phyloP scores from a whole-genome alignment of 768 basidiomycete genomes.

The Kondoa subrosea region DNA sequence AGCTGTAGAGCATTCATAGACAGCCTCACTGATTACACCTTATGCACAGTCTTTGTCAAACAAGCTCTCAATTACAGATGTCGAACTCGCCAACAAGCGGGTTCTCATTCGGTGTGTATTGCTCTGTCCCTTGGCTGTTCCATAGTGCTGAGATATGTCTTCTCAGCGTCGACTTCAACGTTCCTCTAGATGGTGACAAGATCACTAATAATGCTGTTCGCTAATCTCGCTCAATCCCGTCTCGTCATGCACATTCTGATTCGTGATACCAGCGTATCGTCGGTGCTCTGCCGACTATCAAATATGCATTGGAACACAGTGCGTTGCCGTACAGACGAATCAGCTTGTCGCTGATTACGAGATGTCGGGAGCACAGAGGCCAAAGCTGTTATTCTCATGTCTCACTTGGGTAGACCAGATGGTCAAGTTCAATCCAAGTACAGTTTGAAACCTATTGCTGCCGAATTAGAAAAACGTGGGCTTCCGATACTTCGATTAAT shows the following conservation, averaged over 20 bases:
- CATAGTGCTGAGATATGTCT: background rate
- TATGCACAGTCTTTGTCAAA: background rate
- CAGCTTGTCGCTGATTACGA: background rate
- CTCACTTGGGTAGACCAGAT: slow-evolving; percentile 92
- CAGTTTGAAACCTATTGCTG: slow-evolving; percentile 71
- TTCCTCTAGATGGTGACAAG: slow-evolving; percentile 64
- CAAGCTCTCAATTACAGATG: slow-evolving; percentile 52
- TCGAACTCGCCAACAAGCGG: slow-evolving; percentile 69
- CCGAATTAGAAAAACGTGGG: slow-evolving; percentile 52
- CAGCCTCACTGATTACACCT: background rate
- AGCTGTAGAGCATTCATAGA: background rate
- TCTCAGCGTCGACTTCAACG: slow-evolving; percentile 68
- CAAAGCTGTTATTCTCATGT: slow-evolving; percentile 76
- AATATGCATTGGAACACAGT: slow-evolving; percentile 76
- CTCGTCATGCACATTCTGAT: slow-evolving; percentile 6
- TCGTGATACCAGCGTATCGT: slow-evolving; percentile 63
- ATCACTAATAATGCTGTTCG: slow-evolving; percentile 93
- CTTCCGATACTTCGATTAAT: background rate
- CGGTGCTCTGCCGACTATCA: slow-evolving; percentile 85
- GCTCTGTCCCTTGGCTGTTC: background rate
- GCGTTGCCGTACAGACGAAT: slow-evolving; percentile 26
- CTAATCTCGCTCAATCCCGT: slow-evolving; percentile 24
- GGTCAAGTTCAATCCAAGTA: slow-evolving; percentile 76
- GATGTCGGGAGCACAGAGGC: slow-evolving; percentile 34
- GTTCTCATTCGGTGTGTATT: slow-evolving; percentile 54